phyloP scores from a whole-genome alignment of 257 asterid species.

The Plectranthus barbatus region DNA sequence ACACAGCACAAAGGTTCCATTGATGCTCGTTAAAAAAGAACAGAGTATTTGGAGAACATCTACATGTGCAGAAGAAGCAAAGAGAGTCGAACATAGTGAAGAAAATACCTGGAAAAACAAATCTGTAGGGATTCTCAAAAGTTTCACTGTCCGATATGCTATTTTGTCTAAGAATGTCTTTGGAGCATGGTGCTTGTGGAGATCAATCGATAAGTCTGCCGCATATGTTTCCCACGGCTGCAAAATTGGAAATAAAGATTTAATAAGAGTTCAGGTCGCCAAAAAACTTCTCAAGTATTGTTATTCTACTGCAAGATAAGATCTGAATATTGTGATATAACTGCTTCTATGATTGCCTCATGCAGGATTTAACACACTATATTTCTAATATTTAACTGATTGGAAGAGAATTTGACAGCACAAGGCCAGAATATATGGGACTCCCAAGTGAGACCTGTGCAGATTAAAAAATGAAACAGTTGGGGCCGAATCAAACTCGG shows the following conservation, averaged over 20 bases:
- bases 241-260: constrained; percentile 13
- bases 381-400: not conserved
- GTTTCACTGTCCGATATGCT: constrained; percentile 73
- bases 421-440: no score
- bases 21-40: not conserved
- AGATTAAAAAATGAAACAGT: no score
- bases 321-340: not conserved
- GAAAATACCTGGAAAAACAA: constrained; percentile 58
- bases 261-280: not conserved
- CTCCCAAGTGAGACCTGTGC: no score
- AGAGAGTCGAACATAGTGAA: not conserved
- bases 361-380: not conserved
- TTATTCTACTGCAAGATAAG: not conserved
- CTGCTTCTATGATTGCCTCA: not conserved
- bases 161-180: constrained; percentile 56
- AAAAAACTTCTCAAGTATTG: not conserved
- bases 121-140: constrained; percentile 75
- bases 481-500: not conserved
- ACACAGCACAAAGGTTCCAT: not conserved
- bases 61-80: not conserved
- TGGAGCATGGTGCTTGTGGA: constrained; percentile 75
- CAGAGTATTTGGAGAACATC: not conserved
- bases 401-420: not conserved
- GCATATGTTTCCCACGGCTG: constrained; percentile 90
- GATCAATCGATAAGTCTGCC: constrained; percentile 63